These are phyloP conservation scores for Bolboschoenus planiculmis DNA, from an alignment of 176 grass and related monocot genomes.

Conservation along the genomic window DNA sequence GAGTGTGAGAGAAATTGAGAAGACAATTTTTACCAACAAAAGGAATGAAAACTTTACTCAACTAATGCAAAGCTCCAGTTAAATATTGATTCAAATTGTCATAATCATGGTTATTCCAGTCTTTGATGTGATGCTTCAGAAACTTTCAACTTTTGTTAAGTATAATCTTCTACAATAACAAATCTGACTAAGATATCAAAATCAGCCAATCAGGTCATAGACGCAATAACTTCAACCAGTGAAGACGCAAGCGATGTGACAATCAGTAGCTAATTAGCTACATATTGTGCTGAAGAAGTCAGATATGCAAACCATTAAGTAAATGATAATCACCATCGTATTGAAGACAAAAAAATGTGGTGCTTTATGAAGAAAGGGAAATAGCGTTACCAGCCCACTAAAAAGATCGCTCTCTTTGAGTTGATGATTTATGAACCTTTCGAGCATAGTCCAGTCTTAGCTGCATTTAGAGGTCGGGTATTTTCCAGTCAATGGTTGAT, in stretches of 20 bases:
- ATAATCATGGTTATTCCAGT: not conserved
- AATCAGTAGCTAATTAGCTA: not conserved
- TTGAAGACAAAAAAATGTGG: not conserved
- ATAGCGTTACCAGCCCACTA: not conserved
- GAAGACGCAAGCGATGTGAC: not conserved
- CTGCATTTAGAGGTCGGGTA: not conserved
- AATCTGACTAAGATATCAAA: not conserved
- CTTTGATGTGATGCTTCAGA: not conserved
- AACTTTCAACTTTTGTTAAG: not conserved
- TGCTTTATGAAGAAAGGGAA: not conserved
- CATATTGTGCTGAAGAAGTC: not conserved
- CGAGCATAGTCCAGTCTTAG: not conserved
- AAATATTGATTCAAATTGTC: not conserved
- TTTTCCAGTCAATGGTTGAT: not conserved
- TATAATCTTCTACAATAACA: not conserved
- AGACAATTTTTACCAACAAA: not conserved
- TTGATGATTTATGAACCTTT: not conserved
- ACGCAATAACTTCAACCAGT: not conserved
- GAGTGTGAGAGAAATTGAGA: not conserved
- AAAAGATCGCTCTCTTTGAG: not conserved
- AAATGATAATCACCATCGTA: not conserved
- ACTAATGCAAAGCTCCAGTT: not conserved
- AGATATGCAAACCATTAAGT: not conserved
- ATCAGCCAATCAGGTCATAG: not conserved
- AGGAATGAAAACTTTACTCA: not conserved